A percentile compares a stretch with the other conserved stretches of the same genome.
Conservation (phyloP, 177 flowering plant species). For the Vitis hybrid region DNA sequence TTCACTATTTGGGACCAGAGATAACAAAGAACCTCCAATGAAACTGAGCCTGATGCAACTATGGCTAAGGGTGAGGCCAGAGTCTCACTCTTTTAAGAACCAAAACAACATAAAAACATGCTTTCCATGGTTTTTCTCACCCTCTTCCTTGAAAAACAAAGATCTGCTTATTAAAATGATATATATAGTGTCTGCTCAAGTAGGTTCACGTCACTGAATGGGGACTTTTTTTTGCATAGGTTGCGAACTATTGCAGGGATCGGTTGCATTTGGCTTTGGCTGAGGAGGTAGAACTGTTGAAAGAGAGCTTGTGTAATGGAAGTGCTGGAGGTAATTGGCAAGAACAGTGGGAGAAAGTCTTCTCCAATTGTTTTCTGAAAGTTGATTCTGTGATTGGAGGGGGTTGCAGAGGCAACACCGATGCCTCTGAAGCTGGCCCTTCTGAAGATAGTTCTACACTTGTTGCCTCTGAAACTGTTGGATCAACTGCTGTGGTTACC, state of each 20-base stretch:
- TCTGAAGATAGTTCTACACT: background rate
- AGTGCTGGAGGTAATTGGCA: conserved; percentile 13
- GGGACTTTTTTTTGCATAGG: conserved; percentile 25
- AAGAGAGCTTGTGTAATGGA: conserved; percentile 17
- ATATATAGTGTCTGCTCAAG: background rate
- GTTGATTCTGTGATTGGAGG: conserved; percentile 50
- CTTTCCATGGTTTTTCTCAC: no score
- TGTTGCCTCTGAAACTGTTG: conserved; percentile 33
- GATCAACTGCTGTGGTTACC: conserved; percentile 36
- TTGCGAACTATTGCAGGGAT: conserved; percentile 53
- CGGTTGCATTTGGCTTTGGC: conserved; percentile 43
- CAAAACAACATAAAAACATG: no score
- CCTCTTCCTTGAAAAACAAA: no score
- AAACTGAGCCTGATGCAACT: no score
- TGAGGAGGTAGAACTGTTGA: conserved; percentile 35
- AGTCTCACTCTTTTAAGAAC: no score
- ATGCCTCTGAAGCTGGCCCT: background rate
- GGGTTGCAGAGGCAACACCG: background rate
- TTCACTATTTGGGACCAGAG: no score
- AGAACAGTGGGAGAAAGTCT: conserved; percentile 35
- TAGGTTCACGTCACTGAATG: background rate
- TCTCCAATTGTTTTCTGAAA: conserved; percentile 35
- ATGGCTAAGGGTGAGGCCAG: no score
- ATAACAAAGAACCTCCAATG: no score
- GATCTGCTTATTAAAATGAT: no score